Evolutionary conservation across 169 alveolate species (phyloP).

Genomic region (Cyclospora cayetanensis): DNA sequence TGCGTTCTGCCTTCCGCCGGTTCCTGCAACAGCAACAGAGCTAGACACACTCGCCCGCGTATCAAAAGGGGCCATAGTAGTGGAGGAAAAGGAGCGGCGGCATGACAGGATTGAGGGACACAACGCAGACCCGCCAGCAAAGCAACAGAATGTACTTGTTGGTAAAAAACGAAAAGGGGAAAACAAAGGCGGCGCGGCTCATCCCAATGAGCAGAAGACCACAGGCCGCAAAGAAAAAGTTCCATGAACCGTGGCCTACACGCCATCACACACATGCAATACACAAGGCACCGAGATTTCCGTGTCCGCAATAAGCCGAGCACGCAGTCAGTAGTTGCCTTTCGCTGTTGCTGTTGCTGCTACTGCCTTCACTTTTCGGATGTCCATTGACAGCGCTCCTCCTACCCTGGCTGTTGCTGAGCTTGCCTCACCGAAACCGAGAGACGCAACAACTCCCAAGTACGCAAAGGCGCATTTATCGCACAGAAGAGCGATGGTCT

Average conservation of each 20-base stretch:
- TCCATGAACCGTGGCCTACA: neutral
- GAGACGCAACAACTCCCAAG: slow-evolving; percentile 54
- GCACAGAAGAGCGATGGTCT: slow-evolving; percentile 36
- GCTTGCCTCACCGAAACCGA: slow-evolving; percentile 7
- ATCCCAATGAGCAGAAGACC: neutral
- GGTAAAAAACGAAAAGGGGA: slow-evolving; percentile 21
- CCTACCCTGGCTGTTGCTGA: neutral
- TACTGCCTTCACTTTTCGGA: neutral
- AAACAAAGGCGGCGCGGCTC: slow-evolving; percentile 47
- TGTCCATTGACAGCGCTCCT: neutral
- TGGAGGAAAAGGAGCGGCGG: too few relatives aligned
- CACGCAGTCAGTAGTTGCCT: neutral
- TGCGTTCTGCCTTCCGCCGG: slow-evolving; percentile 12
- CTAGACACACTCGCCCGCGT: neutral
- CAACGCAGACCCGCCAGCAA: too few relatives aligned
- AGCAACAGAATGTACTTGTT: neutral
- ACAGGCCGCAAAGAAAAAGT: neutral
- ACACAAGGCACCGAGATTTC: neutral
- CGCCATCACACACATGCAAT: neutral
- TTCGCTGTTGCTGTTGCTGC: neutral
- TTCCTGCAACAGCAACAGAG: neutral
- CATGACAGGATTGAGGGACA: too few relatives aligned
- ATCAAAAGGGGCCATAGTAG: too few relatives aligned
- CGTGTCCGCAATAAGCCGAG: neutral
- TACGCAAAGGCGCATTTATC: slow-evolving; percentile 26